phyloP scores from a whole-genome alignment of 495 filamentous ascomycete genomes.

The Trichoderma erinaceum region DNA sequence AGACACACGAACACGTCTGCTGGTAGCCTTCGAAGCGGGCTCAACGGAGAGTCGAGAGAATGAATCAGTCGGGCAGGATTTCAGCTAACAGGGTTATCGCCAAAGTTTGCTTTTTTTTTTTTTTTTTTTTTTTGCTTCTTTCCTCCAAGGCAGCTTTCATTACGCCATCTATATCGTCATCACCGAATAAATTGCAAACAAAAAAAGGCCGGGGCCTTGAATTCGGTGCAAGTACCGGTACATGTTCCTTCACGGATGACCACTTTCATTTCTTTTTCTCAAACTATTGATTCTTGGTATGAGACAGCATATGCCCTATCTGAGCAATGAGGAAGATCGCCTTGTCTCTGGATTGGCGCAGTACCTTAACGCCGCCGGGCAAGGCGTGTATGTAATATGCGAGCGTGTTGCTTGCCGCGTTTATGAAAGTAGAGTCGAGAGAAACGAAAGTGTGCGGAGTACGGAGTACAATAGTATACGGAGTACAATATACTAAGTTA shows the following conservation, averaged over 20 bases:
- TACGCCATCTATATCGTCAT: not conserved
- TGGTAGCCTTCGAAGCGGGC: too few species aligned
- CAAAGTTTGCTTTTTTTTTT: not conserved
- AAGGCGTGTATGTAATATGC: too few species aligned
- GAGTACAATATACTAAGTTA: not conserved
- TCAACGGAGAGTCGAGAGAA: too few species aligned
- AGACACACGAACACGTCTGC: too few species aligned
- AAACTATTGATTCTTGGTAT: not conserved
- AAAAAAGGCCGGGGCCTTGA: too few species aligned
- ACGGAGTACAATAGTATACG: not conserved
- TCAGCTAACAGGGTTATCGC: not conserved
- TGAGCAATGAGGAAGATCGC: not conserved
- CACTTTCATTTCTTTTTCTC: not conserved
- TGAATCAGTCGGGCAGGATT: too few species aligned
- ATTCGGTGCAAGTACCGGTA: not conserved
- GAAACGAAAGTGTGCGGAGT: not conserved
- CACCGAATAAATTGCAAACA: too few species aligned
- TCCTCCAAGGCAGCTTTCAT: not conserved
- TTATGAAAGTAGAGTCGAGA: not conserved
- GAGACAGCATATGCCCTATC: not conserved
- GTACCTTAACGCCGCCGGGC: too few species aligned
- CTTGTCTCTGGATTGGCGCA: not conserved
- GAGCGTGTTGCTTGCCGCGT: not conserved
- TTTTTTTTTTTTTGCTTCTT: not conserved
- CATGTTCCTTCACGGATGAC: not conserved